Percentiles rank a stretch among this genome's conserved stretches.
phyloP scores from a whole-genome alignment of 345 rosid species.

The Gossypium mustelinum region DNA sequence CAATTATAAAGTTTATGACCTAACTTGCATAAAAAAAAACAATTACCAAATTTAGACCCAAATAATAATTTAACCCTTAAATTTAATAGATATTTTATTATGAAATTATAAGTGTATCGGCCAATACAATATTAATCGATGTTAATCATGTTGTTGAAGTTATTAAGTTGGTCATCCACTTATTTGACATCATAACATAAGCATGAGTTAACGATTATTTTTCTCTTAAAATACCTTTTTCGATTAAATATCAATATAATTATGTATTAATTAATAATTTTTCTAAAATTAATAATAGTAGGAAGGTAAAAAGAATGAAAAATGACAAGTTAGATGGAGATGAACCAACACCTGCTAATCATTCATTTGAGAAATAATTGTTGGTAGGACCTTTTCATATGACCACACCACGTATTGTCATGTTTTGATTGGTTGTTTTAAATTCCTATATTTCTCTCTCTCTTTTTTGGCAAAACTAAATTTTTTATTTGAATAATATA shows the following conservation, averaged over 20 bases:
- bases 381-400: conserved; percentile 7
- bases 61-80: too few relatives aligned
- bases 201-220: too few relatives aligned
- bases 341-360: neutral
- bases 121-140: neutral
- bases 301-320: conserved; percentile 13
- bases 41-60: too few relatives aligned
- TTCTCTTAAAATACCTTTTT: too few relatives aligned
- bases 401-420: conserved; percentile 11
- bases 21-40: too few relatives aligned
- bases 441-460: too few relatives aligned
- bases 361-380: neutral
- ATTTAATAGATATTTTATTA: too few relatives aligned
- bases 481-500: conserved; percentile 16
- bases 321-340: neutral
- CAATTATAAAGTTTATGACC: too few relatives aligned
- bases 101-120: too few relatives aligned
- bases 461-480: neutral
- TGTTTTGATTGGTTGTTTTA: conserved; percentile 11
- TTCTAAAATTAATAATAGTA: neutral
- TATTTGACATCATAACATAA: too few relatives aligned
- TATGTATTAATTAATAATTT: neutral
- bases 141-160: neutral
- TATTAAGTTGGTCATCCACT: neutral
- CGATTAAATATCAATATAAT: too few relatives aligned